phyloP scores from a whole-genome alignment of 140 eudicot species.

The Bidens hawaiensis region DNA sequence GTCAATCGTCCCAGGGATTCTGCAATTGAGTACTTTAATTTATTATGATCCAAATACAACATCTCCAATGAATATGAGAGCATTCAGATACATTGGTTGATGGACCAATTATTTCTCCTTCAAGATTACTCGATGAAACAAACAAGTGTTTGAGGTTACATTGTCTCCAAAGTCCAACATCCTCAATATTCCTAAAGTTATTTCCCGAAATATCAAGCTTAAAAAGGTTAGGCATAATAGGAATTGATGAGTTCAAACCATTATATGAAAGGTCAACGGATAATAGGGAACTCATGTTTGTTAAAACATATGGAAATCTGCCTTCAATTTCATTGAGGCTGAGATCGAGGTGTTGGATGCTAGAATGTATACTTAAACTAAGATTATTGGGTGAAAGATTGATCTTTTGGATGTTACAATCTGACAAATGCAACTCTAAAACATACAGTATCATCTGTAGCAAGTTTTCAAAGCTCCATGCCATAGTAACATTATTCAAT shows the following conservation, averaged over 20 bases:
- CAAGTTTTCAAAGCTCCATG: neutral
- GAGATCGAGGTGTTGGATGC: conserved; percentile 14
- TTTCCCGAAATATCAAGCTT: neutral
- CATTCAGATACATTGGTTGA: neutral
- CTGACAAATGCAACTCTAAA: conserved; percentile 1
- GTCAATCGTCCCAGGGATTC: neutral
- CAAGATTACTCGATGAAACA: neutral
- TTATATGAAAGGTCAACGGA: too few relatives aligned
- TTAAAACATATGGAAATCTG: neutral
- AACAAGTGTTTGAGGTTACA: conserved; percentile 11
- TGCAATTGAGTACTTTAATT: neutral
- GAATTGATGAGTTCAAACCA: too few relatives aligned
- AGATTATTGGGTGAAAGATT: neutral
- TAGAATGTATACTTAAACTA: conserved; percentile 3
- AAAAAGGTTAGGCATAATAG: too few relatives aligned
- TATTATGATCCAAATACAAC: neutral
- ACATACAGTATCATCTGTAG: neutral
- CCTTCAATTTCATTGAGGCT: conserved; percentile 3
- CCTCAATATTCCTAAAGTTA: neutral
- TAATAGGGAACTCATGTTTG: neutral
- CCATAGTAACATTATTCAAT: neutral
- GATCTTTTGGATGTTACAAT: neutral
- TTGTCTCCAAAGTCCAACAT: neutral
- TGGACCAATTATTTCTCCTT: neutral
- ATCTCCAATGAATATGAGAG: neutral